Conservation (phyloP, 805 yeast species). For the Wickerhamomyces canadensis region DNA sequence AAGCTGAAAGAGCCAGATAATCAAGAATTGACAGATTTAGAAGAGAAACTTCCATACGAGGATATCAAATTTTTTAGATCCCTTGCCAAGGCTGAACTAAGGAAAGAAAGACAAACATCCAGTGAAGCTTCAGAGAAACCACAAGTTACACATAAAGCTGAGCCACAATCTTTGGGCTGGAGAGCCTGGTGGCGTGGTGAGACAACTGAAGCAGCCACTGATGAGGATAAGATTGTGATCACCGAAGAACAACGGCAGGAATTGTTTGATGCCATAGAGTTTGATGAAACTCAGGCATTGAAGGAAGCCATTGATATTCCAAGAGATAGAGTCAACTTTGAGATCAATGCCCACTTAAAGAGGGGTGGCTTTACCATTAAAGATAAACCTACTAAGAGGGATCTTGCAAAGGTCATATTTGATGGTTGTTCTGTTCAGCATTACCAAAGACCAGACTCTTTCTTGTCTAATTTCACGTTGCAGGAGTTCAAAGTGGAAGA, state of each 20-base stretch:
- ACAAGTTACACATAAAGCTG: constrained; percentile 7
- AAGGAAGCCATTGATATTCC: constrained; percentile 60
- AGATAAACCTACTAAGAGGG: constrained; percentile 27
- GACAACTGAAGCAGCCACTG: constrained; percentile 19
- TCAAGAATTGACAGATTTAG: constrained; percentile 44
- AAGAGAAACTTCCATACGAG: constrained; percentile 58
- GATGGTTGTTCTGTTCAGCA: constrained; percentile 76
- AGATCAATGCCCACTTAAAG: constrained; percentile 60
- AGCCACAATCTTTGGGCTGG: constrained; percentile 57
- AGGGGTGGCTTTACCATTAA: constrained; percentile 72
- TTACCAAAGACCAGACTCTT: constrained; percentile 75
- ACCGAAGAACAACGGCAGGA: constrained; percentile 88
- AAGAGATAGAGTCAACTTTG: constrained; percentile 62
- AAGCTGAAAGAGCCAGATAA: constrained; percentile 31
- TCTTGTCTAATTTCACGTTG: constrained; percentile 62
- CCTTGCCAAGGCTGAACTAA: constrained; percentile 60
- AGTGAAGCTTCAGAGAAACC: constrained; percentile 12
- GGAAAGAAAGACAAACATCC: constrained; percentile 42
- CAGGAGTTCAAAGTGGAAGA: constrained; percentile 84
- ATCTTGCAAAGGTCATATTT: constrained; percentile 72
- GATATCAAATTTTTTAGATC: constrained; percentile 84
- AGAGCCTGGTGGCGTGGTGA: constrained; percentile 57
- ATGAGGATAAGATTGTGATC: constrained; percentile 42
- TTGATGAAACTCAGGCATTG: constrained; percentile 56
- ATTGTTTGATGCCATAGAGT: constrained; percentile 88